These are phyloP conservation scores for Apiotrichum porosum DNA, from an alignment of 1,284 basidiomycete species.

Conservation along the genomic window DNA sequence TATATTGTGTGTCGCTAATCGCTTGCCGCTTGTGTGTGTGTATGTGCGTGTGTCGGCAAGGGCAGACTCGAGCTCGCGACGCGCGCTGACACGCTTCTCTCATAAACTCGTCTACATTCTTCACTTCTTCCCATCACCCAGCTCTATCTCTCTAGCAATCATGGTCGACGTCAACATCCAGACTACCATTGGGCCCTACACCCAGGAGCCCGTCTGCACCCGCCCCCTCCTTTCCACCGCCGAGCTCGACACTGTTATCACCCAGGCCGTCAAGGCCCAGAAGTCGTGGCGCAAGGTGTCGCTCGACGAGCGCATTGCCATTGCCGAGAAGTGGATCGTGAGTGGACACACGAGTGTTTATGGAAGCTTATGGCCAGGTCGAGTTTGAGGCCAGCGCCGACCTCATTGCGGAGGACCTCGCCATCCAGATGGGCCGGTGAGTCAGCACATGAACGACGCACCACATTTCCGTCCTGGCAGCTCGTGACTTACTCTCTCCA, in stretches of 20 bases:
- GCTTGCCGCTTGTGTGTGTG: too few species aligned
- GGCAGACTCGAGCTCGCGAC: too few species aligned
- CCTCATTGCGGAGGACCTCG: constrained; percentile 69
- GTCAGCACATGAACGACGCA: too few species aligned
- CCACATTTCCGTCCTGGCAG: too few species aligned
- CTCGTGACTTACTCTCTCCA: too few species aligned
- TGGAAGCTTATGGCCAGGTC: too few species aligned
- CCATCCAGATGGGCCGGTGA: constrained; percentile 71
- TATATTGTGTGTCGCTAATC: too few species aligned
- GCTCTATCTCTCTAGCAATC: background rate
- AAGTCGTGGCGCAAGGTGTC: constrained; percentile 66
- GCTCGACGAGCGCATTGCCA: constrained; percentile 64
- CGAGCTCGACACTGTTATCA: constrained; percentile 60
- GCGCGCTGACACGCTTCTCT: too few species aligned
- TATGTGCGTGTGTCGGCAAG: too few species aligned
- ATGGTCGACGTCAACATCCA: constrained; percentile 45
- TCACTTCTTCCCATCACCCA: background rate
- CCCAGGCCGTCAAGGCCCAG: constrained; percentile 61
- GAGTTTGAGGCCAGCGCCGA: constrained; percentile 68
- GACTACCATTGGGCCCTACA: constrained; percentile 53
- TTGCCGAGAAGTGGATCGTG: constrained; percentile 73
- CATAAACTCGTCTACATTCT: background rate
- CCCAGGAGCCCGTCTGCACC: constrained; percentile 49
- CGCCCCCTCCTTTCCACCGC: constrained; percentile 44
- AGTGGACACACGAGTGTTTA: constrained; percentile 23